phyloP scores from a whole-genome alignment of 345 rosid species.

The Salix udensis region DNA sequence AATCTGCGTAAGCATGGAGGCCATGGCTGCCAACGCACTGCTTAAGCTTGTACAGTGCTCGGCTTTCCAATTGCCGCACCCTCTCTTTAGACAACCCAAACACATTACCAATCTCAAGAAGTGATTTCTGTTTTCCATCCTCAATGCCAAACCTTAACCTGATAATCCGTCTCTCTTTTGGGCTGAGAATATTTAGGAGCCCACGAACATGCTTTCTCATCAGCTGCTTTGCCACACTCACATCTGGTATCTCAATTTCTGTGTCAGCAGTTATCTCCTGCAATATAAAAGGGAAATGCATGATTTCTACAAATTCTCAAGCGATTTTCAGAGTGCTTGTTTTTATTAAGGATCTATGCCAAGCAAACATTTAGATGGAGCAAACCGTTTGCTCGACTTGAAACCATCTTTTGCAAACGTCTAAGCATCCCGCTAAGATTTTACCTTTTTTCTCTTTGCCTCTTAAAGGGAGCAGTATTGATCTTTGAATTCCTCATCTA shows the following conservation, averaged over 20 bases:
- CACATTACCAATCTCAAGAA: constrained; percentile 59
- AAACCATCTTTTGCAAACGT: not conserved
- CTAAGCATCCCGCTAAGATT: not conserved
- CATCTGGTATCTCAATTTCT: constrained; percentile 54
- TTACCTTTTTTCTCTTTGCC: not conserved
- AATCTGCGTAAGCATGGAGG: constrained; percentile 49
- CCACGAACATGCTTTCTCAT: constrained; percentile 67
- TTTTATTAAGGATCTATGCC: not conserved
- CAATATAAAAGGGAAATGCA: not conserved
- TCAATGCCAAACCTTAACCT: constrained; percentile 74
- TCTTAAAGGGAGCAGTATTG: not conserved
- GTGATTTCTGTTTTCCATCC: constrained; percentile 53
- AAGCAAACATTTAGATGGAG: not conserved
- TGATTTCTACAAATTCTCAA: not conserved
- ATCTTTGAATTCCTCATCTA: not conserved
- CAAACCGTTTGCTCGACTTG: not conserved
- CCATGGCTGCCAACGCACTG: constrained; percentile 56
- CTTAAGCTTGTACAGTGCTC: constrained; percentile 70
- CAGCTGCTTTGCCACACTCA: constrained; percentile 51
- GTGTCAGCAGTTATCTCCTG: constrained; percentile 79
- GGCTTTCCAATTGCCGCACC: constrained; percentile 72
- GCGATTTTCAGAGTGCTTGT: not conserved
- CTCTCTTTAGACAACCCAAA: constrained; percentile 70
- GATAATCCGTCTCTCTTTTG: constrained; percentile 69
- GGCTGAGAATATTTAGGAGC: constrained; percentile 52